phyloP scores from a whole-genome alignment of 371 early-diverging fungal species.

The Homolaphlyctis polyrhiza region DNA sequence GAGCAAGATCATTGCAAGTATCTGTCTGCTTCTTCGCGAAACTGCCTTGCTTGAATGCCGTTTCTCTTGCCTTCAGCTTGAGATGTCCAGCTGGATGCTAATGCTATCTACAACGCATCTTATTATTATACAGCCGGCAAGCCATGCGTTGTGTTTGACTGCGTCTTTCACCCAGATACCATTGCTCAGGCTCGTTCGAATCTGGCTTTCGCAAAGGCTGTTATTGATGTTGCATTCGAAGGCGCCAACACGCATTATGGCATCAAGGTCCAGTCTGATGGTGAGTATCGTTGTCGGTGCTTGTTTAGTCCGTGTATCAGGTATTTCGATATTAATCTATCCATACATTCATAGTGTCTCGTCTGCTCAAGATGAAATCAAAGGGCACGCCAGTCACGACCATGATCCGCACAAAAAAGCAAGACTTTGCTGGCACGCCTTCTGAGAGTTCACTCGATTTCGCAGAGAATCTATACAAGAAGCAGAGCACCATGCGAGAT shows the following conservation, averaged over 20 bases:
- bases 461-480: slow-evolving; percentile 15
- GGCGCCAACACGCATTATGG: slow-evolving; percentile 39
- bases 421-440: background rate
- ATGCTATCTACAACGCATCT: no score
- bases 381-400: slow-evolving; percentile 40
- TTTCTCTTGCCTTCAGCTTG: no score
- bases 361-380: slow-evolving; percentile 27
- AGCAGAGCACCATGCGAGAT: background rate
- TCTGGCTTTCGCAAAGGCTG: slow-evolving; percentile 23
- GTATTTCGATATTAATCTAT: no score
- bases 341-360: no score
- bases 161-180: slow-evolving; percentile 44
- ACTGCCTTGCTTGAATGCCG: no score
- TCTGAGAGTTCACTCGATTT: slow-evolving; percentile 18
- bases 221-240: slow-evolving; percentile 38
- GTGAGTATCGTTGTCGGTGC: background rate
- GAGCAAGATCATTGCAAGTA: slow-evolving; percentile 23
- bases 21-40: no score
- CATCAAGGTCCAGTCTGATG: slow-evolving; percentile 20
- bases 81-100: no score
- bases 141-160: slow-evolving; percentile 40
- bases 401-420: slow-evolving; percentile 24
- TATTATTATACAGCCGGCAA: slow-evolving; percentile 20
- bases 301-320: background rate
- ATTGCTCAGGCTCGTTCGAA: slow-evolving; percentile 15